Conservation (phyloP, 208 protist genomes). For the Leptomonas pyrrhocoris region DNA sequence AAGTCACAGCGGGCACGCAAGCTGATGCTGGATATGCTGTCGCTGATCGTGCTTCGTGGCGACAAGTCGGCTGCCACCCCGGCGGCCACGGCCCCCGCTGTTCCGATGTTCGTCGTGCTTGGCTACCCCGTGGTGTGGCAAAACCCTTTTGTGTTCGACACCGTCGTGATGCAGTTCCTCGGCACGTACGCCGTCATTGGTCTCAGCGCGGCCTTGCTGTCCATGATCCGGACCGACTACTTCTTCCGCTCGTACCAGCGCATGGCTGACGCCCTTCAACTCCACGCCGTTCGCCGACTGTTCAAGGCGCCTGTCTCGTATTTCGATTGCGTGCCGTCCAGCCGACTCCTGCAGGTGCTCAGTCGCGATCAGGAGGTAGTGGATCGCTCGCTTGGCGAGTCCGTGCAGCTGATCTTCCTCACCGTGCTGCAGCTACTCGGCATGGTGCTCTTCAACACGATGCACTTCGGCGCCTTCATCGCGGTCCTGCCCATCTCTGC, state of each 20-base stretch:
- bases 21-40: slow-evolving; percentile 35
- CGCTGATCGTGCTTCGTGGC: slow-evolving; percentile 27
- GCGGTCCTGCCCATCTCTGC: slow-evolving; percentile 65
- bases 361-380: slow-evolving; percentile 76
- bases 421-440: slow-evolving; percentile 66
- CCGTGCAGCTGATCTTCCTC: slow-evolving; percentile 62
- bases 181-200: slow-evolving; percentile 68
- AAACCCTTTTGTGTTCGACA: slow-evolving; percentile 47
- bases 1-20: slow-evolving; percentile 42
- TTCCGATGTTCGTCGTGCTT: slow-evolving; percentile 16
- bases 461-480: slow-evolving; percentile 64
- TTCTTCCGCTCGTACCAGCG: slow-evolving; percentile 67
- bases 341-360: slow-evolving; percentile 60
- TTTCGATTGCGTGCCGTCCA: slow-evolving; percentile 70
- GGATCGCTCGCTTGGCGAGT: slow-evolving; percentile 61
- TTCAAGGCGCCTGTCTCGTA: slow-evolving; percentile 77
- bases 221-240: slow-evolving; percentile 55
- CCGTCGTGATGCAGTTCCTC: slow-evolving; percentile 53
- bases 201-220: slow-evolving; percentile 44
- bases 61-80: slow-evolving; percentile 25
- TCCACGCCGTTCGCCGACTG: slow-evolving; percentile 55
- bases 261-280: slow-evolving; percentile 60
- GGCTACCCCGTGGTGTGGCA: slow-evolving; percentile 22
- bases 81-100: slow-evolving; percentile 25
- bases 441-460: slow-evolving; percentile 66